A percentile compares a stretch with the other conserved stretches of the same genome.
Conservation (phyloP, 331 rosid species). For the Spiraea crenata region DNA sequence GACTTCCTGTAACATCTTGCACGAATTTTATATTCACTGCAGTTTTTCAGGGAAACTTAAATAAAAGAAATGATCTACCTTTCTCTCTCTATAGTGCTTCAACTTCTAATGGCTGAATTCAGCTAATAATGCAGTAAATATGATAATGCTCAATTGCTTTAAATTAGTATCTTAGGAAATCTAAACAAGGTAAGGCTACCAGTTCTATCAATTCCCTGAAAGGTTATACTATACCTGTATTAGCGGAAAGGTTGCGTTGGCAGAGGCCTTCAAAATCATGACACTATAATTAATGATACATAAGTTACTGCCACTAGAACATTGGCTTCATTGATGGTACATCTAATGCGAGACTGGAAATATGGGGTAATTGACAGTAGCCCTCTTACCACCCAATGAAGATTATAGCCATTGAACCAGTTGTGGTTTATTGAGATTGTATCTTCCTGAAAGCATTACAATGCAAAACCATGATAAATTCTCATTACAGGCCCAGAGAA, state of each 20-base stretch:
- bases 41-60: slow-evolving; percentile 10
- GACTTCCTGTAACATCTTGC: slow-evolving; percentile 52
- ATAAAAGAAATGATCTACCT: background rate
- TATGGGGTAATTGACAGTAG: background rate
- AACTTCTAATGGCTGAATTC: background rate
- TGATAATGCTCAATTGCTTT: background rate
- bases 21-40: slow-evolving; percentile 42
- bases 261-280: slow-evolving; percentile 94
- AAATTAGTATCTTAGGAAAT: background rate
- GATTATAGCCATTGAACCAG: slow-evolving; percentile 84
- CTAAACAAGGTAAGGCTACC: slow-evolving; percentile 1
- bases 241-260: slow-evolving; percentile 91
- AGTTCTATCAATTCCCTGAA: background rate
- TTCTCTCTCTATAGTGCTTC: background rate
- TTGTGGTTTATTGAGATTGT: slow-evolving; percentile 89
- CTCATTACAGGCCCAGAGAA: background rate
- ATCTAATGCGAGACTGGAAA: background rate
- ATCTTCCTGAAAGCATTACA: slow-evolving; percentile 50
- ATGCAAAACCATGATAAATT: slow-evolving; percentile 9
- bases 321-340: background rate
- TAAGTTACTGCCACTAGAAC: slow-evolving; percentile 5
- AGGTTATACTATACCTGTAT: slow-evolving; percentile 61
- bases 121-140: background rate
- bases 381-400: slow-evolving; percentile 70
- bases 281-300: slow-evolving; percentile 39